A percentile compares a stretch with the other conserved stretches of the same genome.
Conservation (phyloP, 768 basidiomycete genomes). For the Mrakia hoshinonis region DNA sequence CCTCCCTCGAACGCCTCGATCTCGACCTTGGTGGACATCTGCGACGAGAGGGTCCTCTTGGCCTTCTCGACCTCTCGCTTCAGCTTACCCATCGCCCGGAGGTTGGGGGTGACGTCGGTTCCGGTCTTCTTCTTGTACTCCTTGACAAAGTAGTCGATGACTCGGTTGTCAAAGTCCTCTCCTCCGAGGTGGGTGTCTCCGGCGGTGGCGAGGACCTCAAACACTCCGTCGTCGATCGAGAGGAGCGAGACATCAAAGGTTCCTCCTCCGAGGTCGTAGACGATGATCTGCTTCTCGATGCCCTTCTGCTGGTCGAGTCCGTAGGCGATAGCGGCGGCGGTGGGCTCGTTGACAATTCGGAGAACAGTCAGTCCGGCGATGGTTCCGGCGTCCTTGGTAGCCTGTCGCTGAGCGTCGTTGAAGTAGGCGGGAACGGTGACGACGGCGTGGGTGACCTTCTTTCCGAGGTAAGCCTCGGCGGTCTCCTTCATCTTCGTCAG, state of each 20-base stretch:
- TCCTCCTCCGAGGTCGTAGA: conserved; percentile 97
- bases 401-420: conserved; percentile 98
- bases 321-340: conserved; percentile 94
- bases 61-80: conserved; percentile 91
- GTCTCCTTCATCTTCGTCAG: conserved; percentile 98
- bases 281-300: conserved; percentile 89
- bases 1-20: conserved; percentile 94
- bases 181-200: conserved; percentile 93
- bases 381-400: conserved; percentile 93
- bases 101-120: conserved; percentile 68
- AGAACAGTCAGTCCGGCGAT: conserved; percentile 91
- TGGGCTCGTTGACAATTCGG: conserved; percentile 96
- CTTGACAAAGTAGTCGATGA: conserved; percentile 84
- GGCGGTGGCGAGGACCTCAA: conserved; percentile 80
- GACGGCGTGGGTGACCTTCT: conserved; percentile 92
- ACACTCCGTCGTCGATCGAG: conserved; percentile 83
- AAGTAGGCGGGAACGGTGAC: conserved; percentile 98
- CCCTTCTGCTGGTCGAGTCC: conserved; percentile 94
- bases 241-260: conserved; percentile 98
- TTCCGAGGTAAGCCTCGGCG: conserved; percentile 92
- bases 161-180: conserved; percentile 90
- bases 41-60: conserved; percentile 83
- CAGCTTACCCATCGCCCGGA: conserved; percentile 78
- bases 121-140: conserved; percentile 86
- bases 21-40: conserved; percentile 83